Conservation (phyloP, 2,329 filamentous ascomycete species). For the Sporothrix phasma region DNA sequence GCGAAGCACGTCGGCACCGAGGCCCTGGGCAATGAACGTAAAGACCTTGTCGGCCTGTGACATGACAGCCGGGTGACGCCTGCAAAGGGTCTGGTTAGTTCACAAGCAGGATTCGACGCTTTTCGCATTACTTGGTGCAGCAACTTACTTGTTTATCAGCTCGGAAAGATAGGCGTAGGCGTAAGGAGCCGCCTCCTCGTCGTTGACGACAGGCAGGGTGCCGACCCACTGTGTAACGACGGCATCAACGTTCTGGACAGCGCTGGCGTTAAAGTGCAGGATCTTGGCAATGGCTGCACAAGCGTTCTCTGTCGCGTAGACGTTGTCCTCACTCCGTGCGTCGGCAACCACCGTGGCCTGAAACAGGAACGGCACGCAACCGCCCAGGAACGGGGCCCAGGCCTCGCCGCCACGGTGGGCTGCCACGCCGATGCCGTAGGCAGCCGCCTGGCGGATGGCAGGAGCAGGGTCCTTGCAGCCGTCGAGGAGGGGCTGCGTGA, state of each 20-base stretch:
- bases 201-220: slow-evolving; percentile 83
- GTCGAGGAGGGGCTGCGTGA: slow-evolving; percentile 75
- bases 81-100: slow-evolving; percentile 30
- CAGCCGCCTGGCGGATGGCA: slow-evolving; percentile 82
- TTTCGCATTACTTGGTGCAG: background rate
- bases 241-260: slow-evolving; percentile 65
- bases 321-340: slow-evolving; percentile 80
- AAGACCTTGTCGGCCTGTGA: slow-evolving; percentile 74
- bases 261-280: slow-evolving; percentile 73
- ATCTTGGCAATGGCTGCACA: slow-evolving; percentile 96
- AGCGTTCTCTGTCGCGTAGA: slow-evolving; percentile 95
- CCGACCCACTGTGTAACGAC: slow-evolving; percentile 80
- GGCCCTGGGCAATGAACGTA: slow-evolving; percentile 71
- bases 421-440: slow-evolving; percentile 91
- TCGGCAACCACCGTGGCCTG: slow-evolving; percentile 72
- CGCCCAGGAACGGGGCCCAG: slow-evolving; percentile 81
- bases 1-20: slow-evolving; percentile 83
- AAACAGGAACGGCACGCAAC: slow-evolving; percentile 72
- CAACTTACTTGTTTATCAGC: slow-evolving; percentile 83
- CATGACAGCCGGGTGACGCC: slow-evolving; percentile 75
- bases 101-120: background rate
- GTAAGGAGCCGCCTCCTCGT: slow-evolving; percentile 94
- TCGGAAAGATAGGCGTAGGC: slow-evolving; percentile 87
- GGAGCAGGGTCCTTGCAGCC: slow-evolving; percentile 80
- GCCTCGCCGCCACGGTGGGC: slow-evolving; percentile 81